phyloP scores from a whole-genome alignment of 164 flowering plant species.

The Vitis rupestris region DNA sequence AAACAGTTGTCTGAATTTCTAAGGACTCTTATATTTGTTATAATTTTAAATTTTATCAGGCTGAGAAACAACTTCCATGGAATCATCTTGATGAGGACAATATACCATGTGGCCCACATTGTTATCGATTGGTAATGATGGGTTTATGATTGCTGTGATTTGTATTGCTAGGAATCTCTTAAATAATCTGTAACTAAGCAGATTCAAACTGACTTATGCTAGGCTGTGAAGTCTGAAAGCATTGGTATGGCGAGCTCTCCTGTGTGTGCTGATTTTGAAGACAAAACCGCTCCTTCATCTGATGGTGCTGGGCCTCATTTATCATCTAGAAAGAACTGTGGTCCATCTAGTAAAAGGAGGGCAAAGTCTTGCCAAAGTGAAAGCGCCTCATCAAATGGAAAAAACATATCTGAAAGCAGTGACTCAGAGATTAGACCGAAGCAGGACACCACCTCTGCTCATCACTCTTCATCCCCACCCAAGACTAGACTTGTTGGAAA shows the following conservation, averaged over 20 bases:
- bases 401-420: constrained; percentile 66
- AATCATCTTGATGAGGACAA: constrained; percentile 52
- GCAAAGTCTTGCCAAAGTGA: constrained; percentile 70
- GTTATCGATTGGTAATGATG: constrained; percentile 65
- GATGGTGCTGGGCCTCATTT: constrained; percentile 40
- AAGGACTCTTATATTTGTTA: constrained; percentile 1
- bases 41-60: constrained; percentile 34
- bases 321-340: constrained; percentile 45
- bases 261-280: constrained; percentile 34
- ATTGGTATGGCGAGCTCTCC: constrained; percentile 33
- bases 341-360: constrained; percentile 38
- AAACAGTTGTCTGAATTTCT: constrained; percentile 4
- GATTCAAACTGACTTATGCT: constrained; percentile 14
- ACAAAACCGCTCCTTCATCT: constrained; percentile 41
- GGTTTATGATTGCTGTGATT: not conserved
- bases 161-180: not conserved
- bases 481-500: constrained; percentile 48
- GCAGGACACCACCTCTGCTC: constrained; percentile 35
- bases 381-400: constrained; percentile 81
- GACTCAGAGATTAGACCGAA: constrained; percentile 62
- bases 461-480: constrained; percentile 36
- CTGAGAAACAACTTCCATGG: constrained; percentile 80
- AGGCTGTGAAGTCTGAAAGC: constrained; percentile 59
- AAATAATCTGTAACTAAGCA: not conserved
- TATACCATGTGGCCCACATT: constrained; percentile 69